phyloP scores from a whole-genome alignment of 2,329 filamentous ascomycete species.

The Hypoxylon sp. region DNA sequence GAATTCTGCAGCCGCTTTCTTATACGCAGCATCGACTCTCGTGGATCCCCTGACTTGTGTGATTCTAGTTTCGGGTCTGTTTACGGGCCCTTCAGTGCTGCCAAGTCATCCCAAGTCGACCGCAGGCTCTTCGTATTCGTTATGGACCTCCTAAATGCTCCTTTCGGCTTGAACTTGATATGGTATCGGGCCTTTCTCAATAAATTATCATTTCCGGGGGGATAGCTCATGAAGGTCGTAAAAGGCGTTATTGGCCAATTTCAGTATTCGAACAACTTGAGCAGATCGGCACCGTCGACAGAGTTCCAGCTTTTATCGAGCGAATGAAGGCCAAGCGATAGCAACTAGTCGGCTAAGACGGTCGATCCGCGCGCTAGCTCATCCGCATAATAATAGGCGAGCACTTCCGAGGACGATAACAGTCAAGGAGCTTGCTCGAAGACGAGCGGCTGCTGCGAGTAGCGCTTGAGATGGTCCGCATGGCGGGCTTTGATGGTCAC shows the following conservation, averaged over 20 bases:
- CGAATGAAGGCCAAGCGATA: neutral
- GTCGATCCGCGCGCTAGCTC: neutral
- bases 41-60: neutral
- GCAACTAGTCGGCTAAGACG: neutral
- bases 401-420: neutral
- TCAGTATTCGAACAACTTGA: neutral
- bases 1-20: neutral
- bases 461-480: neutral
- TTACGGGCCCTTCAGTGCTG: neutral
- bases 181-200: too few relatives aligned
- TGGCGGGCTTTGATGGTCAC: neutral
- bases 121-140: too few relatives aligned
- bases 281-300: neutral
- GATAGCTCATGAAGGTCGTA: neutral
- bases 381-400: neutral
- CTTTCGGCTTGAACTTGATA: too few relatives aligned
- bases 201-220: too few relatives aligned
- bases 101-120: neutral
- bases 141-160: too few relatives aligned
- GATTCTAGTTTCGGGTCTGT: neutral
- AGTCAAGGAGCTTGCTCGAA: neutral
- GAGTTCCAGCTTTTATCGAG: neutral
- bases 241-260: neutral
- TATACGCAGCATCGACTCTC: neutral
- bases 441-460: neutral